Base-by-base conservation (phyloP, 441 rosid species). In the Euphorbia schlechtendalii region DNA sequence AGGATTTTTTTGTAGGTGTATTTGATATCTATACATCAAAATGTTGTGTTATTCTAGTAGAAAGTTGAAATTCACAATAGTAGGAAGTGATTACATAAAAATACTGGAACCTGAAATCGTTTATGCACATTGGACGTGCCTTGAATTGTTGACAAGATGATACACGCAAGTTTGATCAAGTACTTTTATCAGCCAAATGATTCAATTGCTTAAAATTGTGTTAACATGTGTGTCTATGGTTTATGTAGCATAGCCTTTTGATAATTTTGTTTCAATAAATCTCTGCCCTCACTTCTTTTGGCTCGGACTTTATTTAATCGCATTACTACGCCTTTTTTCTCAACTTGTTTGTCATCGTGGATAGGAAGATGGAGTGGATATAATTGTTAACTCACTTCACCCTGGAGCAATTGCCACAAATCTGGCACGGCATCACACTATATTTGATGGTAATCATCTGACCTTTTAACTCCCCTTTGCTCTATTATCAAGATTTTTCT, bases 381-480 rank as follows among this genome's bases (percentile, higher is more conserved):
- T 85, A 63, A 89, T 86, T 64, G 86, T 83, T 61, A 89, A 89
- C 77, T 79, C 91, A 43, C 77, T 89, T 78, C 36, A 89, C n/a
- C n/a, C n/a, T n/a, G n/a, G n/a, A n/a, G n/a, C n/a, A n/a, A n/a
- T n/a, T n/a, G n/a, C n/a, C n/a, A n/a, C 90, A 72, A 89, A 83
- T 77, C 79, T 89, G 55, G 28, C 76, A 24, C 88, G 86, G 27
- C 72, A 81, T 74, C 82, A 74, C 72, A 69, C 82, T 51, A 20
- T 82, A 69, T 10, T 89, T 21, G 68, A 77, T 54, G 75, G 89
- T 86, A 73, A 76, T 61, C 57, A 21, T 54, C 0, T 40, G 13
- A 20, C 6, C 34, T 27, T 1, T 28, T 0, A 40, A 22, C 64
- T 51, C 48, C 3, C 40, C n/a, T 59, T 28, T 20, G 28, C 22